Base-by-base conservation (phyloP, 495 filamentous ascomycete genomes). In the Talaromyces adpressus region DNA sequence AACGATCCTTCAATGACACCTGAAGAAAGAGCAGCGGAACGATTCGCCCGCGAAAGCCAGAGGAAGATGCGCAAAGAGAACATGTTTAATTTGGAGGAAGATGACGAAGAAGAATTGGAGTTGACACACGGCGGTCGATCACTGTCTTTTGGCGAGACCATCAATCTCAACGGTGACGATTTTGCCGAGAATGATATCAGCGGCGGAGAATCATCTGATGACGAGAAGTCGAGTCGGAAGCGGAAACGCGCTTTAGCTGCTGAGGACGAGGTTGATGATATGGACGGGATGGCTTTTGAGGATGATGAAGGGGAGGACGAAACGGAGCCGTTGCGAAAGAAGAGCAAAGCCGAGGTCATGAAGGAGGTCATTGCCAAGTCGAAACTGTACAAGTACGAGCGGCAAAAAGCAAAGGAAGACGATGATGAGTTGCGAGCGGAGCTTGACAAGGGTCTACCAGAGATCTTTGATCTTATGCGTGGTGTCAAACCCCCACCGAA, bases 301-400 rank as follows among this genome's bases (percentile, higher is more conserved):
- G 82, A 78, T 18, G 75, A 79, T 22, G 70, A 71, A 3, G 71
- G 68, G 11, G 81, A 74, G 2, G 82, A 79, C 25, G 83, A 79
- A 27, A 81, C 85, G 27, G 67, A 77, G 57, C 87, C 90, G 0
- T 89, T 91, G 65, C 82, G 87, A 51, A 96, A 96, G 71, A 99
- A 96, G 77, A 89, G 86, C 20, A 97, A 93, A 72, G 85, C 91
- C 54, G 94, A 99, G 71, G 90, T 98, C 34, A 97, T 97, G 89
- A 89, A 93, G 67, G 95, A 98, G 74, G 86, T 98, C 64, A 98
- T 98, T 64, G 89, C 92, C 41, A 99, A 98, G 75, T 98, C 95
- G 2, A 99, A 98, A 72, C 82, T 90, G 29, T 81, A 97, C 80
- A 98, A 95, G 76, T 89, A 91, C 63, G 92, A 97, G 75, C 87